Percentiles rank a stretch among this genome's conserved stretches.
These are phyloP conservation scores for Nadsonia starkeyi-henricii DNA, from an alignment of 1,139 yeast species.

Conservation along the genomic window DNA sequence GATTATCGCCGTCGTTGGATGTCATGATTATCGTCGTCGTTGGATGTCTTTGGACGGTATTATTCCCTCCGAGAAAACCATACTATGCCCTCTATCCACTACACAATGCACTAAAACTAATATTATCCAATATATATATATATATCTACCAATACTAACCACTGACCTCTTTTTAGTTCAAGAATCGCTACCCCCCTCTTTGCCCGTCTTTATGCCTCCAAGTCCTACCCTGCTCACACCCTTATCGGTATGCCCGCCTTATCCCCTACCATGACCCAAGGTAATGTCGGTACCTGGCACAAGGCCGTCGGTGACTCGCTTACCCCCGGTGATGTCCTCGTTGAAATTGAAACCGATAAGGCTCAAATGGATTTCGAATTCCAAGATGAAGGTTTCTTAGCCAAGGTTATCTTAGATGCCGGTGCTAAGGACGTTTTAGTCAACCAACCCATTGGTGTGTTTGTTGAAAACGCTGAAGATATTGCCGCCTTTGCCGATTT, in stretches of 20 bases:
- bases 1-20: too few relatives aligned
- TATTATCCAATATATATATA: too few relatives aligned
- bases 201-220: slow-evolving; percentile 25
- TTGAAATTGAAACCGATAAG: slow-evolving; percentile 96
- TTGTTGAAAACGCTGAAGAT: slow-evolving; percentile 75
- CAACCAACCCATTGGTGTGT: slow-evolving; percentile 92
- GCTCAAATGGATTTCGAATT: slow-evolving; percentile 98
- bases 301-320: slow-evolving; percentile 80
- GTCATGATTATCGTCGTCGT: too few relatives aligned
- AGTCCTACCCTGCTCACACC: slow-evolving; percentile 40
- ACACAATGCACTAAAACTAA: too few relatives aligned
- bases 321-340: slow-evolving; percentile 83
- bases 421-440: slow-evolving; percentile 88
- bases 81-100: too few relatives aligned
- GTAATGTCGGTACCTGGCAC: slow-evolving; percentile 79
- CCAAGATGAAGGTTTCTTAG: slow-evolving; percentile 94
- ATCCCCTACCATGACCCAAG: slow-evolving; percentile 97
- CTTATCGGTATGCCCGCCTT: slow-evolving; percentile 83
- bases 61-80: too few relatives aligned
- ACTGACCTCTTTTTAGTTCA: too few relatives aligned
- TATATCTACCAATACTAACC: too few relatives aligned
- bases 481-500: slow-evolving; percentile 80
- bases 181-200: slow-evolving; percentile 17
- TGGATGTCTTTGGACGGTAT: too few relatives aligned
- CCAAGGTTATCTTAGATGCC: slow-evolving; percentile 74